phyloP scores from a whole-genome alignment of 176 grass and related monocot genomes.

The Saccharum spontaneum region DNA sequence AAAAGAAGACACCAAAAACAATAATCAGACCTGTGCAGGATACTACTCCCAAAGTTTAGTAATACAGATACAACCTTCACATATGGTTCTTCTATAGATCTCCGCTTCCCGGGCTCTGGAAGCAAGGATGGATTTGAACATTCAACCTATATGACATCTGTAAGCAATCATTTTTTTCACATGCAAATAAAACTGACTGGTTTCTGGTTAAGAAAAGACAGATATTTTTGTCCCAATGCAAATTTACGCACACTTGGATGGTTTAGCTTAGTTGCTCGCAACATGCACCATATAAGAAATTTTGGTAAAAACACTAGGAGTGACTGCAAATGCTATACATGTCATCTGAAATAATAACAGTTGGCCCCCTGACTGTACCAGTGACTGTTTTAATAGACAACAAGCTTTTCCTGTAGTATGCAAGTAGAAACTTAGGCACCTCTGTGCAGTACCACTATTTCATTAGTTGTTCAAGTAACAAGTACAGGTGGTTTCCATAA shows the following conservation, averaged over 20 bases:
- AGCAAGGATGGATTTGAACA: constrained; percentile 95
- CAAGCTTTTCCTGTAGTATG: not conserved
- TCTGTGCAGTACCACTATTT: not conserved
- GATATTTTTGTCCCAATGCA: not conserved
- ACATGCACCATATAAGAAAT: not conserved
- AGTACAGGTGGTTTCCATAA: constrained; percentile 3
- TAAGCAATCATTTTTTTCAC: constrained; percentile 30
- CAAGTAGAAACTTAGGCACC: not conserved
- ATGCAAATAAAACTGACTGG: constrained; percentile 34
- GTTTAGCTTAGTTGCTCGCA: not conserved
- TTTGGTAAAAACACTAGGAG: not conserved
- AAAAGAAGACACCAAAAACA: constrained; percentile 22
- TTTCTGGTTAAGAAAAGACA: not conserved
- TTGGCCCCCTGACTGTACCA: not conserved
- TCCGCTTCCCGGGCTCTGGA: constrained; percentile 84
- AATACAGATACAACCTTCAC: constrained; percentile 66
- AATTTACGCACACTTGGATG: constrained; percentile 9
- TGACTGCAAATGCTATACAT: constrained; percentile 8
- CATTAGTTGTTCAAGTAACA: not conserved
- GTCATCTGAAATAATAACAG: not conserved
- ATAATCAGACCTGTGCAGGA: constrained; percentile 16
- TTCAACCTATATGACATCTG: constrained; percentile 63
- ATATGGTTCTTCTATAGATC: constrained; percentile 90
- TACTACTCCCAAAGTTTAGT: constrained; percentile 1
- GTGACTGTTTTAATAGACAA: not conserved